A percentile compares a stretch with the other conserved stretches of the same genome.
Evolutionary conservation across 176 grass and related monocot genomes (phyloP).

Genomic region (Urochloa ruziziensis): DNA sequence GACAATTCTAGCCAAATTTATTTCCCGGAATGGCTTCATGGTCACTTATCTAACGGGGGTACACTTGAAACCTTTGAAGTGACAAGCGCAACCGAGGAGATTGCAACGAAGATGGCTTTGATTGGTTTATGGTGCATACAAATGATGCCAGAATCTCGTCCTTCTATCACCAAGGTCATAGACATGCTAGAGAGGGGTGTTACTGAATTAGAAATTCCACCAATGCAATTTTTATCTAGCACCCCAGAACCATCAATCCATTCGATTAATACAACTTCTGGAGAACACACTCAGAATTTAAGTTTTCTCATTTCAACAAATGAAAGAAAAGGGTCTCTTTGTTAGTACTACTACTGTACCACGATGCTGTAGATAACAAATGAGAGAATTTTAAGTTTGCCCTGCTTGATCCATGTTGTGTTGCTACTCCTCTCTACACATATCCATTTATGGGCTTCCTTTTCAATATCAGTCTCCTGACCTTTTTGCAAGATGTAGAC

Average conservation of each 20-base stretch:
- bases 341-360: background rate
- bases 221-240: conserved; percentile 15
- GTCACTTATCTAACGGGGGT: conserved; percentile 13
- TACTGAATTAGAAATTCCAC: conserved; percentile 42
- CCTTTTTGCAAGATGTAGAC: background rate
- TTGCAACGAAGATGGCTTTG: conserved; percentile 3
- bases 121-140: conserved; percentile 26
- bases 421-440: background rate
- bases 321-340: background rate
- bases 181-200: conserved; percentile 9
- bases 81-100: background rate
- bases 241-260: background rate
- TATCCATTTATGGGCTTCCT: background rate
- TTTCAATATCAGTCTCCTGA: background rate
- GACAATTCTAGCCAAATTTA: conserved; percentile 5
- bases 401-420: background rate
- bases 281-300: background rate
- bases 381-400: background rate
- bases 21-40: conserved; percentile 4
- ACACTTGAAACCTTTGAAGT: conserved; percentile 6
- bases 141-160: conserved; percentile 1
- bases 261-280: background rate
- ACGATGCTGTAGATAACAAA: background rate
- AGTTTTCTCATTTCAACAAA: background rate
- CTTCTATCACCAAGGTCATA: conserved; percentile 15